phyloP scores from a whole-genome alignment of 345 rosid genomes.

The Gossypium anomalum region DNA sequence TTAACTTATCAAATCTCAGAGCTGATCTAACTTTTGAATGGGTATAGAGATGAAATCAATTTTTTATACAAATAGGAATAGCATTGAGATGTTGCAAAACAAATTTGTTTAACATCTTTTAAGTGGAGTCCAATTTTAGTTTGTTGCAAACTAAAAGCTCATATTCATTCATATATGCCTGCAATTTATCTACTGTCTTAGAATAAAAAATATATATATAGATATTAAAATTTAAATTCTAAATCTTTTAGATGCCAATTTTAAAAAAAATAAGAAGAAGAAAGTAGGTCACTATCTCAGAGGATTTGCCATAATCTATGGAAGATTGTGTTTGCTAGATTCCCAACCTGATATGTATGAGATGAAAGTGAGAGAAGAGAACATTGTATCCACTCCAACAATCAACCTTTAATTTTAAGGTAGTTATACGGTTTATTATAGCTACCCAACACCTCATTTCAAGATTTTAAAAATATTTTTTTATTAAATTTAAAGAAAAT shows the following conservation, averaged over 20 bases:
- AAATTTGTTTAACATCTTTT: not conserved
- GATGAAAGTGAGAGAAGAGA: slow-evolving; percentile 20
- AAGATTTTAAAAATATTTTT: too few species aligned
- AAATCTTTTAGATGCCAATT: too few species aligned
- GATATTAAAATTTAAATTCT: too few species aligned
- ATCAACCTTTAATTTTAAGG: not conserved
- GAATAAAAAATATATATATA: too few species aligned
- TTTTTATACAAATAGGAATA: too few species aligned
- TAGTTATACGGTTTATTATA: slow-evolving; percentile 26
- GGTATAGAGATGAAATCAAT: too few species aligned
- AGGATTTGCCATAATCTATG: not conserved
- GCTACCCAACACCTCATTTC: slow-evolving; percentile 13
- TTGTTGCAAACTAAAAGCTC: not conserved
- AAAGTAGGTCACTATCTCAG: not conserved
- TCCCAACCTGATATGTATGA: slow-evolving; percentile 19
- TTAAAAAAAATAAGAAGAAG: too few species aligned
- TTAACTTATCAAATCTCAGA: too few species aligned
- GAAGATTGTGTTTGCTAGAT: slow-evolving; percentile 14
- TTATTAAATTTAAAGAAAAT: too few species aligned
- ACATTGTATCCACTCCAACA: slow-evolving; percentile 29
- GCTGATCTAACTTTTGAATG: too few species aligned
- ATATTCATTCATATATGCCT: not conserved
- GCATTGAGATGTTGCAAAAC: not conserved
- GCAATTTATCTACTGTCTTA: not conserved
- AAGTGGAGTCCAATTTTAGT: not conserved